A percentile compares a stretch with the other conserved stretches of the same genome.
Conservation (phyloP, 108 stramenopile genomes). For the Stephanodiscus triporus region DNA sequence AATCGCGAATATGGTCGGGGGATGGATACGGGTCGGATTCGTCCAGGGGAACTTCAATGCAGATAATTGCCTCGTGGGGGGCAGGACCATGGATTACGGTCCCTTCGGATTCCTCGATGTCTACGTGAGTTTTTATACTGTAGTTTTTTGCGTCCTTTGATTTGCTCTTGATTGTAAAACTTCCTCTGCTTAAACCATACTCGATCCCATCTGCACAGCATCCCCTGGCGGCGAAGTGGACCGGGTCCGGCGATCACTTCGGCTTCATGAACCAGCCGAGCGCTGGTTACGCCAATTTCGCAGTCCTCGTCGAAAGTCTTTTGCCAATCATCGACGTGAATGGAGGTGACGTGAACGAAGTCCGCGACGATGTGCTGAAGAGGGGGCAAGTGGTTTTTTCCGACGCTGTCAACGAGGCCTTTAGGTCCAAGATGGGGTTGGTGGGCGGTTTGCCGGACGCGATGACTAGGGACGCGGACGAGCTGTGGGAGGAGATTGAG, state of each 20-base stretch:
- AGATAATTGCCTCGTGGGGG: conserved; percentile 84
- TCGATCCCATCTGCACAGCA: conserved; percentile 46
- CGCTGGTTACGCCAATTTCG: conserved; percentile 85
- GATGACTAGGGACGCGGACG: conserved; percentile 56
- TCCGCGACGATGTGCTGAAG: conserved; percentile 40
- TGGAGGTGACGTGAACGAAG: conserved; percentile 41
- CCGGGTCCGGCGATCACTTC: conserved; percentile 82
- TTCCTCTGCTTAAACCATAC: neutral
- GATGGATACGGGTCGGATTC: conserved; percentile 94
- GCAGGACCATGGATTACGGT: conserved; percentile 89
- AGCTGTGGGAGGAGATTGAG: conserved; percentile 70
- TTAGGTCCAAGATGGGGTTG: conserved; percentile 73
- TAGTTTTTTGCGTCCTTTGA: neutral
- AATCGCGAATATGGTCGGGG: conserved; percentile 77
- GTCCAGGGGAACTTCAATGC: conserved; percentile 97
- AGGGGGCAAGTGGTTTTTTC: conserved; percentile 64
- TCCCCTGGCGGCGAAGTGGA: conserved; percentile 90
- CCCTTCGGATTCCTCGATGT: conserved; percentile 94
- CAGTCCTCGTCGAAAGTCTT: conserved; percentile 73
- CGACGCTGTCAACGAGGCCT: conserved; percentile 49
- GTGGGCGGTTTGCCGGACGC: conserved; percentile 26
- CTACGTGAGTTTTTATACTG: conserved; percentile 33
- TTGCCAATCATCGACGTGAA: conserved; percentile 73
- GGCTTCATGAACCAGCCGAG: conserved; percentile 89
- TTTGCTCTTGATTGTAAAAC: neutral